Base-by-base conservation (phyloP, 345 rosid species). In the Populus pruinosa region DNA sequence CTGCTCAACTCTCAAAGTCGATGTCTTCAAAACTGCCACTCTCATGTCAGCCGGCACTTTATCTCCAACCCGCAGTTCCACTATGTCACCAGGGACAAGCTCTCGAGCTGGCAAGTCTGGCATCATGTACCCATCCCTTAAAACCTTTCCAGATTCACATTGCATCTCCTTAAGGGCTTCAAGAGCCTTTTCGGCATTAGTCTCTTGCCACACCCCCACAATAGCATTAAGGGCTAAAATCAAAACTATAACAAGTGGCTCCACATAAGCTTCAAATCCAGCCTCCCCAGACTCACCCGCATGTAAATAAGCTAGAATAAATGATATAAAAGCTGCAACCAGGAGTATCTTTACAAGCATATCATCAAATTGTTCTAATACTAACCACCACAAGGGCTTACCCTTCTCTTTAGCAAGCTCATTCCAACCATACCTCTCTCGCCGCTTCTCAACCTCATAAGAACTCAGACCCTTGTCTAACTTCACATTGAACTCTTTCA, bases 181-280 rank as follows among this genome's bases (percentile, higher is more conserved):
- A 27, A 94, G 95, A 10, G 98, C 98, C 84, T 84, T 93, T 81
- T 93, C 98, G 1, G 98, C 98, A 77, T 90, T 93, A 47, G 83
- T 90, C 88, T 94, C 98, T 89, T 94, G 98, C 98, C 98, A 94
- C 31, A 93, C 95, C 63, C 98, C 98, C 64, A 94, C 97, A 75
- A 90, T 80, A 71, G 98, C 97, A 77, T 93, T 94, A 14, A 93
- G 85, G 56, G 90, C 77, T 71, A 94, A 81, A 70, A 94, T 94
- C 87, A 94, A 83, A 10, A 93, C 78, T 66, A 94, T 94, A 67
- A 94, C 98, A 66, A 94, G 85, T 0, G 98, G 98, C 76, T 94
- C 98, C 41, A 94, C 95, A 71, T 89, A 94, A 17, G 93, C 90
- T 81, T 88, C 93, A 43, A 90, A 87, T 35, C 92, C 90, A 23